phyloP scores from a whole-genome alignment of 2,329 filamentous ascomycete genomes.

The Hypoxylon sp. region DNA sequence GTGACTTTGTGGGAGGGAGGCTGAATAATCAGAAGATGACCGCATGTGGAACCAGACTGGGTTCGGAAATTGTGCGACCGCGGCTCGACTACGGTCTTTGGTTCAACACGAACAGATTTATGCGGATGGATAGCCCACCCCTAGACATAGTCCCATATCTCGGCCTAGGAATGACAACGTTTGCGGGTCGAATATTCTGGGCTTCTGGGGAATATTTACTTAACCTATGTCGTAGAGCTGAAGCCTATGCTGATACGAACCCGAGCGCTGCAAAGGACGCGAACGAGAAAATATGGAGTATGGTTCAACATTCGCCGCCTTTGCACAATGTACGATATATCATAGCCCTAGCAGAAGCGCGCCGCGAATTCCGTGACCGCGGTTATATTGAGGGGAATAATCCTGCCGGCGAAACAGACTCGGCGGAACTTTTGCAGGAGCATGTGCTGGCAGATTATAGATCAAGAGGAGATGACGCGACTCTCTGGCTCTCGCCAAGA shows the following conservation, averaged over 20 bases:
- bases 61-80: slow-evolving; percentile 12
- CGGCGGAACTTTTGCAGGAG: slow-evolving; percentile 24
- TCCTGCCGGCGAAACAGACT: slow-evolving; percentile 24
- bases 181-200: slow-evolving; percentile 52
- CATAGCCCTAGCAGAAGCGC: slow-evolving; percentile 47
- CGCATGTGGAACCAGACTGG: background rate
- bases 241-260: slow-evolving; percentile 29
- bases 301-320: slow-evolving; percentile 44
- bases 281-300: slow-evolving; percentile 32
- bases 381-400: slow-evolving; percentile 41
- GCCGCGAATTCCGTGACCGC: slow-evolving; percentile 43
- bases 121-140: slow-evolving; percentile 40
- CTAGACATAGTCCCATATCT: slow-evolving; percentile 48
- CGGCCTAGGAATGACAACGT: slow-evolving; percentile 47
- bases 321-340: slow-evolving; percentile 43
- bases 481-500: slow-evolving; percentile 43
- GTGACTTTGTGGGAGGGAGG: background rate
- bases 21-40: slow-evolving; percentile 9
- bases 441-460: slow-evolving; percentile 38
- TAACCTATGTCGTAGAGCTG: slow-evolving; percentile 35
- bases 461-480: slow-evolving; percentile 35
- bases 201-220: slow-evolving; percentile 48
- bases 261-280: slow-evolving; percentile 17
- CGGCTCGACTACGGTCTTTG: slow-evolving; percentile 46
- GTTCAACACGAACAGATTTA: slow-evolving; percentile 45